Base-by-base conservation (phyloP, 2,329 filamentous ascomycete species). In the Xylariaceae sp. region DNA sequence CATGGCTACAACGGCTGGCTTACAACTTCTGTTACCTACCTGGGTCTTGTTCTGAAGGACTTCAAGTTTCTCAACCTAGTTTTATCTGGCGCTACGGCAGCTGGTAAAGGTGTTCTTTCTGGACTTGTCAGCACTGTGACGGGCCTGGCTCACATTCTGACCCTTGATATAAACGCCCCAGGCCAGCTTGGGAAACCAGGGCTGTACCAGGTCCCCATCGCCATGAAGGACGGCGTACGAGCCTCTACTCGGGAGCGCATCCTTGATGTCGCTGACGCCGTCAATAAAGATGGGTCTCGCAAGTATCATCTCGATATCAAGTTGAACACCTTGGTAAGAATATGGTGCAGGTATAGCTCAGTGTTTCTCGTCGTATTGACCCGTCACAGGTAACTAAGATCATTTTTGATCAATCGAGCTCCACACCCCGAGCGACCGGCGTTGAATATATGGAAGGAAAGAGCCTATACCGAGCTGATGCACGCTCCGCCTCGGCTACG, bases 1-100 rank as follows among this genome's bases (percentile, higher is more conserved):
- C 82, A 85, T 60, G 83, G 82, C 2, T 82, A 78, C 58, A 67
- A 77, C 40, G 82, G 81, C 6, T 84, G 80, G 80, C 72, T 83
- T 13, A 70, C 69, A 13, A 81, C 77, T 8, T 72, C 70, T 41
- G 67, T 77, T 16, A 76, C 78, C 61, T 68, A 81, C 15, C 60
- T 80, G 9, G 76, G 75, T 29, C 61, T 81, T 49, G 66, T 79
- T 29, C 62, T 74, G 3, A 65, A 74, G 35, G 80, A 82, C 52
- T 67, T 71, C 9, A 73, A 80, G 64, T 67, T 81, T 11, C 60
- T 79, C 15, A 77, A 74, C 23, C 59, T 81, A 41, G 65, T 80
- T 30, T 59, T 73, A 23, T 75, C 75, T 11, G 77, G 73, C 24
- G 76, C 73, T 5, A 73, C 72, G 15, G 76, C 77, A 2, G 72